Evolutionary conservation across 495 filamentous ascomycete genomes (phyloP), one percentile per base, ranked within the genome.

Genomic region (Xylaria sp.): DNA sequence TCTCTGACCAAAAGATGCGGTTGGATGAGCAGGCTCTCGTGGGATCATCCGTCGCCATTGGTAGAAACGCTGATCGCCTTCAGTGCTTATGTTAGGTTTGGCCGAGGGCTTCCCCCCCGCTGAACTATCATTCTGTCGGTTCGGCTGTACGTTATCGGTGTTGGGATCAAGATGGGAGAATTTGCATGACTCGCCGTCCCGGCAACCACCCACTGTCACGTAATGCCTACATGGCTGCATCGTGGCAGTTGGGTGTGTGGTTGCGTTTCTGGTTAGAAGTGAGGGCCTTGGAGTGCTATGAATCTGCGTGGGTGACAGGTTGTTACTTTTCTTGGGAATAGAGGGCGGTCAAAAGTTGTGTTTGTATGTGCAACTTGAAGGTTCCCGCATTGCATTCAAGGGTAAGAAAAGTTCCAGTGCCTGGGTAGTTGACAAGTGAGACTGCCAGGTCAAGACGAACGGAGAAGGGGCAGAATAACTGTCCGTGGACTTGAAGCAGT

Each of bases 31-130:
- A 15, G 41, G 61, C 11, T 64, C 21, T 33, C 41, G 24, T 33
- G 41, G 61, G 61, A 64, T 64, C 40, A 64, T 46, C 7, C 40
- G 12, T 6, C 40, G 61, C 61, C 61, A 64, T 21, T 48, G 40
- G 41, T 48, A 64, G 29, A 64, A 29, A 15, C 40, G 40, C 5
- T 64, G 24, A 19, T 64, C 26, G 41, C 24, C 26, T 29, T 48
- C 61, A 46, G 48, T 29, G 40, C 5, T 64, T 2, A 26, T 48
- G 15, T 33, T 46, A 14, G 14, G 7, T 12, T 21, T 21, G 37
- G 37, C 11, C 24, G 9, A 8, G 19, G 17, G 57, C 6, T 59
- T 59, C 12, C 8, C 15, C n/a, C 8, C 35, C 21, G 59, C n/a
- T 21, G 37, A 41, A n/a, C 8, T 5, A 8, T 0, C 21, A 40